Base-by-base conservation (phyloP, 2,329 filamentous ascomycete genomes). In the Ceratocystiopsis brevicomis region DNA sequence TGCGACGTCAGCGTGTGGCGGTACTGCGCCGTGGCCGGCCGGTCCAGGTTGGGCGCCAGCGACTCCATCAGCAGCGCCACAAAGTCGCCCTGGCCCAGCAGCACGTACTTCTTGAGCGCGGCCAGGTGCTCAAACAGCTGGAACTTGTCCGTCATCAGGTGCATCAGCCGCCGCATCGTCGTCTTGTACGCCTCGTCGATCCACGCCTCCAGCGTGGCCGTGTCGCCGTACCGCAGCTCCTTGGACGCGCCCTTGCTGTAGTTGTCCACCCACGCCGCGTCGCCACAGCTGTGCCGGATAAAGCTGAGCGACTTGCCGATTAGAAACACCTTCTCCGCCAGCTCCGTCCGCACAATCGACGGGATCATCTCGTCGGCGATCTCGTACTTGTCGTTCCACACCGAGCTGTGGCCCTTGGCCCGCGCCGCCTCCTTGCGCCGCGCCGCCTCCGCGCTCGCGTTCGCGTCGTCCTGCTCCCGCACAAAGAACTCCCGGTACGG, bases 251-350 rank as follows among this genome's bases (percentile, higher is more conserved):
- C 80, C 56, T 92, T 94, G 25, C 87, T 94, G 61, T 98, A 96
- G 32, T 78, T 78, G 55, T 95, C 87, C 2, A 98, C 90, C 90
- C 90, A 98, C 32, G 79, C 76, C 19, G 86, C 84, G 57, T 98
- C 92, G 10, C 81, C 81, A 57, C 90, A 98, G 51, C 86, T 88
- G 59, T 95, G 87, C 19, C 90, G 79, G 57, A 98, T 95, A 60
- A 98, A 98, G 60, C 98, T 98, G 44, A 98, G 70, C 4, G 87
- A 94, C 59, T 98, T 98, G 45, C 90, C 90, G 52, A 98, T 98
- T 9, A 98, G 65, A 53, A 96, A 96, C 6, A 98, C 84, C 56
- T 95, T 95, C 52, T 90, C 84, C 0, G 90, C 86, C 61, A 98
- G 95, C 48, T 94, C 87, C 38, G 81, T 71, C 0, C 85, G 92